phyloP scores from a whole-genome alignment of 192 early-diverging fungal genomes.

The Entomortierella lignicola region DNA sequence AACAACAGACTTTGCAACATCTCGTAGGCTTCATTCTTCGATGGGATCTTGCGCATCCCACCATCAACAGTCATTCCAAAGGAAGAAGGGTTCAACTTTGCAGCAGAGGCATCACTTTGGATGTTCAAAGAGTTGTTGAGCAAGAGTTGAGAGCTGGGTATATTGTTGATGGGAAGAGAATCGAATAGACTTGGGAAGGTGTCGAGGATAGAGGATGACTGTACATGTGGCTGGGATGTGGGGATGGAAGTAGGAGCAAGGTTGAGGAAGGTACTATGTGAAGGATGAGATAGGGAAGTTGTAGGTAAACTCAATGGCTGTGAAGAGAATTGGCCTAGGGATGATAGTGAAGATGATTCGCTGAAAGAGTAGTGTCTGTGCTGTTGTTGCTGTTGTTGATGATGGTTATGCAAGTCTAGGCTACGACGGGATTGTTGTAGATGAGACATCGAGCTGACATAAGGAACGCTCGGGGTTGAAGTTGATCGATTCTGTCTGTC shows the following conservation, averaged over 20 bases:
- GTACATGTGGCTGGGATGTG: slow-evolving; percentile 4
- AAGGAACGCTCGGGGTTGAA: background rate
- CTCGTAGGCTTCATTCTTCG: slow-evolving; percentile 38
- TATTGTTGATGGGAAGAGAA: slow-evolving; percentile 23
- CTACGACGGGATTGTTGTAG: slow-evolving; percentile 7
- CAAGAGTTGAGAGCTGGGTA: slow-evolving; percentile 14
- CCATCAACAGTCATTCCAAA: slow-evolving; percentile 41
- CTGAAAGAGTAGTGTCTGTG: slow-evolving; percentile 25
- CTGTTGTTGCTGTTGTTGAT: slow-evolving; percentile 13
- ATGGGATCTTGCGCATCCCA: slow-evolving; percentile 35
- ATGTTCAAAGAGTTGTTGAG: background rate
- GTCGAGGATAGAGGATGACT: slow-evolving; percentile 44
- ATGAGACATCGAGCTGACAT: background rate
- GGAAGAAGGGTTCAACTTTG: background rate
- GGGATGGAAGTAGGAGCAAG: slow-evolving; percentile 2
- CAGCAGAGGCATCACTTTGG: background rate
- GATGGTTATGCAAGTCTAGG: slow-evolving; percentile 15
- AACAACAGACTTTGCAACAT: slow-evolving; percentile 42
- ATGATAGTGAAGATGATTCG: slow-evolving; percentile 21
- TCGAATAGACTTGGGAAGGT: slow-evolving; percentile 30
- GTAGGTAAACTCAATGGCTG: background rate
- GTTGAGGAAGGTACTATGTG: slow-evolving; percentile 14
- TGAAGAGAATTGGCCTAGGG: slow-evolving; percentile 17
- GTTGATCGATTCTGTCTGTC: slow-evolving; percentile 2
- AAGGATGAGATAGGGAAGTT: slow-evolving; percentile 16